phyloP scores from a whole-genome alignment of 208 protist species.

The Acanthamoeba castellanii region DNA sequence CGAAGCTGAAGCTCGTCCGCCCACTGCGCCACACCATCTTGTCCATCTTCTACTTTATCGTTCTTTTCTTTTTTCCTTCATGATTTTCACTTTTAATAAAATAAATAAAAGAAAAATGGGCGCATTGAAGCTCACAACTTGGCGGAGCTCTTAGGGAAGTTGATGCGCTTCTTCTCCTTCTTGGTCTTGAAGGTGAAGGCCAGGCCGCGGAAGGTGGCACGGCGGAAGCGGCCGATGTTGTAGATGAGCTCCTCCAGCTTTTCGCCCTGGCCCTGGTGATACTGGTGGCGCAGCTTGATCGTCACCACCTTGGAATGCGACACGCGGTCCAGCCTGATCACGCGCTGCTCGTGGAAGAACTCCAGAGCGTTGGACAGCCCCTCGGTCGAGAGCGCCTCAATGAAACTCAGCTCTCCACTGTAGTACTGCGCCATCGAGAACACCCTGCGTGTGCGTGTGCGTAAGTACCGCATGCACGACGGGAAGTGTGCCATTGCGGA shows the following conservation, averaged over 20 bases:
- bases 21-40: not conserved
- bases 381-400: slow-evolving; percentile 27
- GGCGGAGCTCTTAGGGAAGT: not conserved
- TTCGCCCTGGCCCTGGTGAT: slow-evolving; percentile 5
- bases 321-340: slow-evolving; percentile 27
- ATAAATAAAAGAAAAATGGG: too few species aligned
- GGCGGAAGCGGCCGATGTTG: slow-evolving; percentile 49
- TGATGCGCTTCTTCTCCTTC: slow-evolving; percentile 27
- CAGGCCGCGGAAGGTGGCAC: slow-evolving; percentile 17
- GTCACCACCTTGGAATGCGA: slow-evolving; percentile 43
- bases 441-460: not conserved
- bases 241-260: slow-evolving; percentile 58
- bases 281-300: slow-evolving; percentile 43
- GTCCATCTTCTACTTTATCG: not conserved
- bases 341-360: slow-evolving; percentile 40
- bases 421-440: slow-evolving; percentile 47
- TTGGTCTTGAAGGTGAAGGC: slow-evolving; percentile 42
- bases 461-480: not conserved
- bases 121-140: not conserved
- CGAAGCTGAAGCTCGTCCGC: slow-evolving; percentile 4
- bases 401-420: slow-evolving; percentile 49
- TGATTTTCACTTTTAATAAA: not conserved
- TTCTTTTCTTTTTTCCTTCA: not conserved
- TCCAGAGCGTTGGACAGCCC: slow-evolving; percentile 33
- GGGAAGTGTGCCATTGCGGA: not conserved